These are phyloP conservation scores for Calcarisporium arbuscula DNA, from an alignment of 2,329 filamentous ascomycete species.

Conservation along the genomic window DNA sequence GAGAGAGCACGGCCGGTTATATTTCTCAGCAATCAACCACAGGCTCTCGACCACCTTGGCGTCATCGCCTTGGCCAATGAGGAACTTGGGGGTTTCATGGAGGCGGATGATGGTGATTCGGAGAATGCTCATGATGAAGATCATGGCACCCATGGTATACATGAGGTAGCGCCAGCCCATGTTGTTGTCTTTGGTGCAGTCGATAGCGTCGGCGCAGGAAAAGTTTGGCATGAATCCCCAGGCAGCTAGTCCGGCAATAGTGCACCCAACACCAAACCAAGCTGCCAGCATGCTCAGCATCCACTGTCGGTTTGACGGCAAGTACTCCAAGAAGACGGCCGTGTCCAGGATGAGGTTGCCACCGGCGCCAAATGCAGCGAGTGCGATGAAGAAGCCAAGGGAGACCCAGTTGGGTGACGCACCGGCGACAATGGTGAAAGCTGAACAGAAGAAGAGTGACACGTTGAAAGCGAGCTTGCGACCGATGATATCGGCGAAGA, in stretches of 20 bases:
- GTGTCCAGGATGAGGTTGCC: slow-evolving; percentile 62
- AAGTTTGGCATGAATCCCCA: slow-evolving; percentile 37
- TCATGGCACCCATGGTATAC: slow-evolving; percentile 39
- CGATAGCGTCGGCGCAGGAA: slow-evolving; percentile 26
- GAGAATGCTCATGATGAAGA: slow-evolving; percentile 43
- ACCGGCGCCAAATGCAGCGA: slow-evolving; percentile 56
- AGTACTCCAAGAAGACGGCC: slow-evolving; percentile 39
- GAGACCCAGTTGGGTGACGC: slow-evolving; percentile 56
- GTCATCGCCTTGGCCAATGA: slow-evolving; percentile 46
- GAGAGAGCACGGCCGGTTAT: slow-evolving; percentile 33
- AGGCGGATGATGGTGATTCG: slow-evolving; percentile 49
- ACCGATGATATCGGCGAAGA: slow-evolving; percentile 58
- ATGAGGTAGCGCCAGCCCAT: slow-evolving; percentile 46
- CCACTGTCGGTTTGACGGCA: slow-evolving; percentile 53
- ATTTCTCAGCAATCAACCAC: slow-evolving; percentile 29
- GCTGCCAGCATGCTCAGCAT: slow-evolving; percentile 53
- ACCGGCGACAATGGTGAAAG: slow-evolving; percentile 57
- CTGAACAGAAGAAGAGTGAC: slow-evolving; percentile 51
- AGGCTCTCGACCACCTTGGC: slow-evolving; percentile 39
- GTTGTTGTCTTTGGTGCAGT: slow-evolving; percentile 36
- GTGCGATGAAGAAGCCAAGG: slow-evolving; percentile 53
- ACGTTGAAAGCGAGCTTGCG: slow-evolving; percentile 59
- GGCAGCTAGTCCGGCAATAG: slow-evolving; percentile 40
- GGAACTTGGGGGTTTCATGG: slow-evolving; percentile 54
- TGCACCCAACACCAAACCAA: slow-evolving; percentile 45